Conservation (phyloP, 176 grass and related monocot genomes). For the Leersia perrieri region DNA sequence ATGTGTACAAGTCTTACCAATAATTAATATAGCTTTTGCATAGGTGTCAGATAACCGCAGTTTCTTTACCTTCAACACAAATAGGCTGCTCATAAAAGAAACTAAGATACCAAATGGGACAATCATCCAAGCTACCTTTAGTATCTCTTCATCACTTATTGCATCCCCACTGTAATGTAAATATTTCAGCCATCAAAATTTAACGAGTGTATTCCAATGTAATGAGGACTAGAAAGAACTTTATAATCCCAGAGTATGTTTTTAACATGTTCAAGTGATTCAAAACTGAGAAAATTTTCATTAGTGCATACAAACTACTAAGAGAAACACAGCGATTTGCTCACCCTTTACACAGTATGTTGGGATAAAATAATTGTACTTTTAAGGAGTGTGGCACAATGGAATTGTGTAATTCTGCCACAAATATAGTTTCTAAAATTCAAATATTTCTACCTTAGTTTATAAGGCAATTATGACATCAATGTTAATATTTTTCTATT, state of each 20-base stretch:
- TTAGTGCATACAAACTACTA: neutral
- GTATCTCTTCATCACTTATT: constrained; percentile 55
- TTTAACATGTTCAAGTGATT: neutral
- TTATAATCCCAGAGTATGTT: constrained; percentile 13
- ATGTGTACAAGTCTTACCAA: constrained; percentile 54
- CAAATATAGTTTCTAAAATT: neutral
- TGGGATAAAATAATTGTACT: neutral
- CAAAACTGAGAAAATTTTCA: neutral
- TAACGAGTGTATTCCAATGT: neutral
- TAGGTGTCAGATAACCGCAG: constrained; percentile 75
- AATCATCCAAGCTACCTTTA: constrained; percentile 91
- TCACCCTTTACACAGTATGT: neutral
- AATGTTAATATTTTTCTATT: neutral
- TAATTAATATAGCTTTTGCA: constrained; percentile 84
- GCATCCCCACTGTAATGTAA: constrained; percentile 61
- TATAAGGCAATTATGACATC: neutral
- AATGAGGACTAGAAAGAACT: constrained; percentile 20
- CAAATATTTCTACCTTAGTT: neutral
- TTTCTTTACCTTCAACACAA: constrained; percentile 79
- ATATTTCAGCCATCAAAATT: constrained; percentile 10
- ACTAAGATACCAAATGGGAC: constrained; percentile 86
- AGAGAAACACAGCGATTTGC: neutral
- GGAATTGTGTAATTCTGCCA: neutral
- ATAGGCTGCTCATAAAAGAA: constrained; percentile 56
- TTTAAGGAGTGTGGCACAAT: neutral